A percentile compares a stretch with the other conserved stretches of the same genome.
phyloP scores from a whole-genome alignment of 306 rosid species.

The Begonia loranthoides region DNA sequence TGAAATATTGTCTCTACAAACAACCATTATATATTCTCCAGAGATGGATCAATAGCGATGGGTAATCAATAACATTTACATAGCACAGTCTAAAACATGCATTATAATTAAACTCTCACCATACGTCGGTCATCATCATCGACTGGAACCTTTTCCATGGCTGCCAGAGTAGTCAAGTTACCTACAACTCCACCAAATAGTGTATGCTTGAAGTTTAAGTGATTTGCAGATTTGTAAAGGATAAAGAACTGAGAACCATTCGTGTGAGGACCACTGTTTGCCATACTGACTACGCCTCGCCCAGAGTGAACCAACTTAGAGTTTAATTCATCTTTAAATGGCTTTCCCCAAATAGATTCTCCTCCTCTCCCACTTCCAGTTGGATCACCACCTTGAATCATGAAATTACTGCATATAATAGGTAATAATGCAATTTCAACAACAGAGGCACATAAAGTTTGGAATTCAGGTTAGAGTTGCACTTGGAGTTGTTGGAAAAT shows the following conservation, averaged over 20 bases:
- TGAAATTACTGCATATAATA: conserved; percentile 59
- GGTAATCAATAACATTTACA: no score
- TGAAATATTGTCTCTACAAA: no score
- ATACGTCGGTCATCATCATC: conserved; percentile 78
- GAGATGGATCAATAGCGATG: no score
- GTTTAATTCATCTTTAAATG: conserved; percentile 83
- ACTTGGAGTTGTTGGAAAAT: no score
- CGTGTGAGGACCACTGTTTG: conserved; percentile 94
- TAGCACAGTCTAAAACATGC: no score
- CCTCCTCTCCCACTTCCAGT: conserved; percentile 94
- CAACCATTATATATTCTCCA: no score
- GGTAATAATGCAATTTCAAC: conserved; percentile 5
- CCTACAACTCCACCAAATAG: conserved; percentile 92
- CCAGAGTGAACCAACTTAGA: conserved; percentile 92
- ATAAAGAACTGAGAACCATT: conserved; percentile 97
- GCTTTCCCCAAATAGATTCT: conserved; percentile 94
- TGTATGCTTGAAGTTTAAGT: conserved; percentile 88
- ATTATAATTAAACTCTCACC: conserved; percentile 37
- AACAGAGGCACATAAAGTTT: no score
- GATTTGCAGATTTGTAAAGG: conserved; percentile 86
- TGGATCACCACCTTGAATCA: conserved; percentile 99
- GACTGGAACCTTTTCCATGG: conserved; percentile 86
- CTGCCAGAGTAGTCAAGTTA: conserved; percentile 74
- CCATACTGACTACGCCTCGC: conserved; percentile 96
- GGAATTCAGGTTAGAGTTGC: no score